These are phyloP conservation scores for Ophiostoma ips DNA, from an alignment of 2,329 filamentous ascomycete species.

Conservation along the genomic window DNA sequence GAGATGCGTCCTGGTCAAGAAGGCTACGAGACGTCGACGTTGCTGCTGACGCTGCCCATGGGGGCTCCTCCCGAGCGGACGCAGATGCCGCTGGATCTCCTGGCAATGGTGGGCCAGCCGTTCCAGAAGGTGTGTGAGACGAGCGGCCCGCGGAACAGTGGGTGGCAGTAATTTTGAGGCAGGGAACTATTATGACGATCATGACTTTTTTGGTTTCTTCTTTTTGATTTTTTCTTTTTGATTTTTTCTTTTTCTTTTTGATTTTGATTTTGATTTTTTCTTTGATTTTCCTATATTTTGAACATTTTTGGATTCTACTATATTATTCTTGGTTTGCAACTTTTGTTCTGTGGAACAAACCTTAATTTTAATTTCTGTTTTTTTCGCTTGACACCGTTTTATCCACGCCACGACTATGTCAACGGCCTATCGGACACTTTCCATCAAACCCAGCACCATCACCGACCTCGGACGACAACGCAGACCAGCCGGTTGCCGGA, in stretches of 20 bases:
- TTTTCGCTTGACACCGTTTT: too few relatives aligned
- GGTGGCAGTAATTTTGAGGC: neutral
- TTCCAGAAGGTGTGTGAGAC: constrained; percentile 4
- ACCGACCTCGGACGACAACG: too few relatives aligned
- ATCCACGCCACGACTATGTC: too few relatives aligned
- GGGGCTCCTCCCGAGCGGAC: neutral
- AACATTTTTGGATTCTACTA: too few relatives aligned
- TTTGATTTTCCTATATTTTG: too few relatives aligned
- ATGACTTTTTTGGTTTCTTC: neutral
- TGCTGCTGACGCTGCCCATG: constrained; percentile 9
- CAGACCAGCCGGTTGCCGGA: too few relatives aligned
- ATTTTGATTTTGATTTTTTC: neutral
- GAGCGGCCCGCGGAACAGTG: neutral
- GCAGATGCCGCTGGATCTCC: constrained; percentile 6
- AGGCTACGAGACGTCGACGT: neutral
- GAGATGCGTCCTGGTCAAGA: neutral
- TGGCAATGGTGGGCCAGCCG: constrained; percentile 11
- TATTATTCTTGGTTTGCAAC: too few relatives aligned
- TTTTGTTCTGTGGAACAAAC: too few relatives aligned
- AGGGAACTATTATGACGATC: neutral
- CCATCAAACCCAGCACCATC: neutral
- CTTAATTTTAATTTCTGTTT: too few relatives aligned
- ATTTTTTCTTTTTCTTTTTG: neutral
- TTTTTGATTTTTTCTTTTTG: neutral
- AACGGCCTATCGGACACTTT: too few relatives aligned